These are phyloP conservation scores for Nannizzia gypsea DNA, from an alignment of 2,329 filamentous ascomycete genomes.

Conservation along the genomic window DNA sequence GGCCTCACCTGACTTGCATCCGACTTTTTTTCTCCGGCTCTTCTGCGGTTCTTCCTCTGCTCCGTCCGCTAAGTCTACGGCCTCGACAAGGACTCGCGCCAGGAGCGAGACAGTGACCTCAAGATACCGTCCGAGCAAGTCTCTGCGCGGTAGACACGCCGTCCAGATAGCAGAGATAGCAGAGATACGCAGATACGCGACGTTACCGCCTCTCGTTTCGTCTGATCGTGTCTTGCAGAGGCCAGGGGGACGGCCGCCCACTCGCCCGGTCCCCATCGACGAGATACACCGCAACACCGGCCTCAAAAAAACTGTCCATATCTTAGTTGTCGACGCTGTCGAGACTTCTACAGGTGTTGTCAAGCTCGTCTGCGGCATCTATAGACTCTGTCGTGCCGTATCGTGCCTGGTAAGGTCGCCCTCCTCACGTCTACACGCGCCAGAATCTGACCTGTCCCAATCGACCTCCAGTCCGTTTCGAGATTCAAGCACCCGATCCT, in stretches of 20 bases:
- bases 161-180: neutral
- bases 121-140: neutral
- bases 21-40: neutral
- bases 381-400: too few relatives aligned
- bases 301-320: neutral
- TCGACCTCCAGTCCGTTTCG: neutral
- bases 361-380: too few relatives aligned
- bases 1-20: neutral
- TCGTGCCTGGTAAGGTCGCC: neutral
- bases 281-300: neutral
- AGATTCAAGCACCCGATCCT: neutral
- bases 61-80: neutral
- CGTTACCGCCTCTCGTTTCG: neutral
- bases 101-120: neutral
- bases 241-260: neutral
- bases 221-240: neutral
- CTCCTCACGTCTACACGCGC: neutral
- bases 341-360: too few relatives aligned
- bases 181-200: neutral
- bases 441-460: neutral
- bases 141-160: neutral
- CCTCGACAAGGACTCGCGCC: neutral
- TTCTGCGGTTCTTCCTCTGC: neutral
- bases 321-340: too few relatives aligned
- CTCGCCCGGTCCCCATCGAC: neutral